phyloP scores from a whole-genome alignment of 352 stramenopile genomes.

The Phytophthora citricola region DNA sequence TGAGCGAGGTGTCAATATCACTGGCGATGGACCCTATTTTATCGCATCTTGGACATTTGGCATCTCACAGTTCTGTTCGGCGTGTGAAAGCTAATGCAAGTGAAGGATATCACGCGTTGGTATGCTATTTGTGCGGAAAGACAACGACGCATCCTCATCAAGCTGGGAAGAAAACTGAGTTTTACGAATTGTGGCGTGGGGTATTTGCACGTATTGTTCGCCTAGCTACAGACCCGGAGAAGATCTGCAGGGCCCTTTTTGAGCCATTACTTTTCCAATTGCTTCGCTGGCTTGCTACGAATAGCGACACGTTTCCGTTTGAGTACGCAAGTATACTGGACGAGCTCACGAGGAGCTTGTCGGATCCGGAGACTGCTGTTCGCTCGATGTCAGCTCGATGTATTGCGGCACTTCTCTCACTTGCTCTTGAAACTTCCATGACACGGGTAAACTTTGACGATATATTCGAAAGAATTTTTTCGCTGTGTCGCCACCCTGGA shows the following conservation, averaged over 20 bases:
- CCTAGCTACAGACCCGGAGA: constrained; percentile 73
- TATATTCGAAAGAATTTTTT: constrained; percentile 80
- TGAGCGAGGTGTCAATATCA: constrained; percentile 49
- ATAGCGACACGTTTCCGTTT: constrained; percentile 64
- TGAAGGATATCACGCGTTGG: constrained; percentile 75
- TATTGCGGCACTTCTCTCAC: constrained; percentile 61
- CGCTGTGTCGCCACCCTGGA: constrained; percentile 69
- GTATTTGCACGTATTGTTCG: constrained; percentile 60
- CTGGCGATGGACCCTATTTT: constrained; percentile 61
- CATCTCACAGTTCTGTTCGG: constrained; percentile 58
- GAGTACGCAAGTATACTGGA: constrained; percentile 74
- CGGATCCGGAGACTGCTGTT: constrained; percentile 53
- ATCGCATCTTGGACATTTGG: constrained; percentile 56
- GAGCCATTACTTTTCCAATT: constrained; percentile 79
- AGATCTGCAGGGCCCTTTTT: constrained; percentile 75
- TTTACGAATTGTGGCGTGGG: constrained; percentile 61
- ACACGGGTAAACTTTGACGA: constrained; percentile 40
- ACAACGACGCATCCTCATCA: constrained; percentile 71
- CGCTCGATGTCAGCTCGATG: constrained; percentile 70
- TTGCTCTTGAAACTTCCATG: constrained; percentile 45
- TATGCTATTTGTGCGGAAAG: constrained; percentile 75
- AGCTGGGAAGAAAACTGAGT: constrained; percentile 66
- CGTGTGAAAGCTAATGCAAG: constrained; percentile 64
- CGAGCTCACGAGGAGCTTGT: constrained; percentile 60
- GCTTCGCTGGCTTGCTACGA: constrained; percentile 68